Base-by-base conservation (phyloP, 768 basidiomycete genomes). In the Boletus speciosus region DNA sequence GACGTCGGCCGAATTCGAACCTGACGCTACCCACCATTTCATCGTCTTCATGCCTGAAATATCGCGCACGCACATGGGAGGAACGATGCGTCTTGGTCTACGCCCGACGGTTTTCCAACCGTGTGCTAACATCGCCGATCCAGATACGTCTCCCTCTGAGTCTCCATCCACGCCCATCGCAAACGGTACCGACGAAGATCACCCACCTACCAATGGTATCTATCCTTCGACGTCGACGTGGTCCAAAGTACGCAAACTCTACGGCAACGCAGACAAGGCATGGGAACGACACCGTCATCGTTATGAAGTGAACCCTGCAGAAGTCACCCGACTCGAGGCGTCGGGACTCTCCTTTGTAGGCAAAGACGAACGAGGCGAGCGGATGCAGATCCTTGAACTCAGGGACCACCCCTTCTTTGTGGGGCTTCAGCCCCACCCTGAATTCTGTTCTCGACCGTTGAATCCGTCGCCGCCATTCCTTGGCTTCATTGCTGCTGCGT, bases 11-110 rank as follows among this genome's bases (percentile, higher is more conserved):
- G 96, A 99, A 71, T 90, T 98, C 61, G 72, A 79, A 38, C 66
- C 81, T 4, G 71, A 81, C 1, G 75, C 85, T 2, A 69, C 74
- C n/a, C 75, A 87, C 59, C 90, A 88, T 0, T 78, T 94, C 52
- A 78, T 98, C 71, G 80, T 98, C 61, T 98, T 95, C 81, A 99
- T 99, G 97, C 97, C 97, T 16, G 97, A 99, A 70, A 91, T 99
- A 62, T 97, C 93, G 11, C 89, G 88, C 68, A 98, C 95, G 12
- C 94, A 98, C 60, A 93, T 98, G 84, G 97, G 97, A 48, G 97
- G 97, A 21, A 99, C 96, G n/a, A 99, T 99, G 97, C 87, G 97
- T 12, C 82, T 98, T n/a, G 97, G 97, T 23, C 78, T 98, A 39
- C 85, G 96, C n/a, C 93, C 96, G 4, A 99, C 96, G 2, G 81